A percentile compares a stretch with the other conserved stretches of the same genome.
Evolutionary conservation across 305 asterid species (phyloP).

Genomic region (Solanum hybrid): DNA sequence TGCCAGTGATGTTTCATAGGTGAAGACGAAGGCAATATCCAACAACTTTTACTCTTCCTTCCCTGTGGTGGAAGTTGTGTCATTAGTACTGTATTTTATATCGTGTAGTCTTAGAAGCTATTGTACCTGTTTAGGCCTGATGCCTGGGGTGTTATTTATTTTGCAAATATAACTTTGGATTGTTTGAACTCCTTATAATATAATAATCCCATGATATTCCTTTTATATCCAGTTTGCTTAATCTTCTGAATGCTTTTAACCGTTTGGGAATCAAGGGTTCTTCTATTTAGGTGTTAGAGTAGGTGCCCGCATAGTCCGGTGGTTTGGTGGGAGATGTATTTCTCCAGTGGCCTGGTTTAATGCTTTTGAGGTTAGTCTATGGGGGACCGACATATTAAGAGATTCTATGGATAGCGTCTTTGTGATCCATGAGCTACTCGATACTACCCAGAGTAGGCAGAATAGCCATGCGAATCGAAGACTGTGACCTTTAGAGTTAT

Average conservation of each 20-base stretch:
- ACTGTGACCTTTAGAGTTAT: neutral
- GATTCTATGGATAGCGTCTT: neutral
- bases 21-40: neutral
- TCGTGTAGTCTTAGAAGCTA: neutral
- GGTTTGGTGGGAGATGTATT: neutral
- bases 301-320: neutral
- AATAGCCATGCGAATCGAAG: neutral
- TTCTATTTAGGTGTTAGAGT: neutral
- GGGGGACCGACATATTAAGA: neutral
- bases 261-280: neutral
- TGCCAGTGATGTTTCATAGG: neutral
- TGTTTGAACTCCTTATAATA: neutral
- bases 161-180: neutral
- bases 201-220: neutral
- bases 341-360: neutral
- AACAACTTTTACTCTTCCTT: neutral
- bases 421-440: neutral
- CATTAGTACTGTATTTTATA: neutral
- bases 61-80: neutral
- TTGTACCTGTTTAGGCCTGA: neutral
- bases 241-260: neutral
- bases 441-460: neutral
- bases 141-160: neutral
- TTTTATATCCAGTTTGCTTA: neutral
- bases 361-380: neutral